phyloP scores from a whole-genome alignment of 495 filamentous ascomycete genomes.

The Neurospora cerealis region DNA sequence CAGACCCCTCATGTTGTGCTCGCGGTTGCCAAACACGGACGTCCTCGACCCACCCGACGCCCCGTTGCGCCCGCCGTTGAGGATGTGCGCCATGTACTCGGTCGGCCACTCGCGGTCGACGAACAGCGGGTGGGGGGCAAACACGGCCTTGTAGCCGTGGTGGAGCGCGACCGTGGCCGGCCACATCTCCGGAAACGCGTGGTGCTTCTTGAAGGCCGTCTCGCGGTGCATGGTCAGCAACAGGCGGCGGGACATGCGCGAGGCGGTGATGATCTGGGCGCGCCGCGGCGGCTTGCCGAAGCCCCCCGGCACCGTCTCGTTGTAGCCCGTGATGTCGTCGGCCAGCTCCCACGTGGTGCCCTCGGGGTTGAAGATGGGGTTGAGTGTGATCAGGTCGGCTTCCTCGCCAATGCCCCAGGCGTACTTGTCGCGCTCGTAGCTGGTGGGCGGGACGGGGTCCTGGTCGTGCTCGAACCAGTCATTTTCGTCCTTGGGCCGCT shows the following conservation, averaged over 20 bases:
- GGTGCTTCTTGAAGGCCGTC: constrained; percentile 67
- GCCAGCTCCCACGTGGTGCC: constrained; percentile 80
- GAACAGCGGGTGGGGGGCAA: constrained; percentile 81
- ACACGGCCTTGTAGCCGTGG: constrained; percentile 93
- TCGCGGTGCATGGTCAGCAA: constrained; percentile 84
- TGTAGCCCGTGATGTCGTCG: constrained; percentile 87
- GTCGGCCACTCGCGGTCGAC: constrained; percentile 86
- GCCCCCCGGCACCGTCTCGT: constrained; percentile 34
- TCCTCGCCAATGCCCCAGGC: constrained; percentile 86
- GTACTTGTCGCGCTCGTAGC: constrained; percentile 70
- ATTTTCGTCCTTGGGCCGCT: constrained; percentile 49
- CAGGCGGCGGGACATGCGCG: constrained; percentile 71
- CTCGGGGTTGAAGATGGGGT: constrained; percentile 86
- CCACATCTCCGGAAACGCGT: constrained; percentile 97
- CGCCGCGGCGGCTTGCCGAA: constrained; percentile 63
- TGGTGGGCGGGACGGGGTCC: constrained; percentile 59
- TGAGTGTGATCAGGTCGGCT: constrained; percentile 88
- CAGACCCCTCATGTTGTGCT: constrained; percentile 81
- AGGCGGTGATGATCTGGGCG: constrained; percentile 78
- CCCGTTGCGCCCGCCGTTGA: constrained; percentile 80
- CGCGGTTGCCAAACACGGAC: constrained; percentile 71
- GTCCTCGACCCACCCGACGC: constrained; percentile 61
- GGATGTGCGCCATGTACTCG: constrained; percentile 64
- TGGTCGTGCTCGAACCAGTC: constrained; percentile 61
- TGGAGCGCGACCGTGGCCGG: constrained; percentile 77